These are phyloP conservation scores for Saccharata proteae DNA, from an alignment of 2,329 filamentous ascomycete genomes.

Conservation along the genomic window DNA sequence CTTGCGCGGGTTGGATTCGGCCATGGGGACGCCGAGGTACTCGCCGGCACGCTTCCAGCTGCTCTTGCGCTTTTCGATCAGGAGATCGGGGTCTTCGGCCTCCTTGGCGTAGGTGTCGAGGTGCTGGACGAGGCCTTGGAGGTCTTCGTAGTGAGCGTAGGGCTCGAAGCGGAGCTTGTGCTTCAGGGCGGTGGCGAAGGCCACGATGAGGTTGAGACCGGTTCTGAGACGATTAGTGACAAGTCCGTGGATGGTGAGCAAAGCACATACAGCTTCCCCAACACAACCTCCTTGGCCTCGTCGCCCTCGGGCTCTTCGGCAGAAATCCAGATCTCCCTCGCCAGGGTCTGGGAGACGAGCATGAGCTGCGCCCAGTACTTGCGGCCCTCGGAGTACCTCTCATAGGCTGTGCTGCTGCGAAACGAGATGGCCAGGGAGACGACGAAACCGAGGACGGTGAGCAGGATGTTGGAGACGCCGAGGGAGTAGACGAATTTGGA, in stretches of 20 bases:
- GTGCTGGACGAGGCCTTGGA: conserved; percentile 56
- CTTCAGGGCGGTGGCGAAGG: conserved; percentile 67
- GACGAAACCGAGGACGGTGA: conserved; percentile 72
- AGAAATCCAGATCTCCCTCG: conserved; percentile 75
- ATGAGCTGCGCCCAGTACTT: conserved; percentile 51
- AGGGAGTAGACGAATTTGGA: conserved; percentile 34
- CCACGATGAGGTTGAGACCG: conserved; percentile 64
- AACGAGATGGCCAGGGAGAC: conserved; percentile 70
- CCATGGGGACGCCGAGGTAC: conserved; percentile 65
- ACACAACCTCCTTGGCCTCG: conserved; percentile 50
- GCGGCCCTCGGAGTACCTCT: conserved; percentile 48
- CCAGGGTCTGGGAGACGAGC: conserved; percentile 44
- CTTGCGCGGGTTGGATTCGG: conserved; percentile 67
- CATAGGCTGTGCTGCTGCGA: conserved; percentile 65
- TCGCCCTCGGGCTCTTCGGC: conserved; percentile 47
- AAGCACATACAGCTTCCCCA: conserved; percentile 53
- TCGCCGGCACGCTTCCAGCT: conserved; percentile 55
- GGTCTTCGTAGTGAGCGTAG: conserved; percentile 63
- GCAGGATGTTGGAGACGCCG: conserved; percentile 53
- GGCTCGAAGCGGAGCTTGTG: conserved; percentile 78
- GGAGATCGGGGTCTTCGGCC: conserved; percentile 35
- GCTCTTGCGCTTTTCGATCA: conserved; percentile 20
- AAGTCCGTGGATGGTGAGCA: not conserved
- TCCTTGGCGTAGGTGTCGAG: conserved; percentile 62
- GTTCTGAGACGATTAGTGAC: conserved; percentile 28